Base-by-base conservation (phyloP, 192 early-diverging fungal genomes). In the Thamnidium elegans region DNA sequence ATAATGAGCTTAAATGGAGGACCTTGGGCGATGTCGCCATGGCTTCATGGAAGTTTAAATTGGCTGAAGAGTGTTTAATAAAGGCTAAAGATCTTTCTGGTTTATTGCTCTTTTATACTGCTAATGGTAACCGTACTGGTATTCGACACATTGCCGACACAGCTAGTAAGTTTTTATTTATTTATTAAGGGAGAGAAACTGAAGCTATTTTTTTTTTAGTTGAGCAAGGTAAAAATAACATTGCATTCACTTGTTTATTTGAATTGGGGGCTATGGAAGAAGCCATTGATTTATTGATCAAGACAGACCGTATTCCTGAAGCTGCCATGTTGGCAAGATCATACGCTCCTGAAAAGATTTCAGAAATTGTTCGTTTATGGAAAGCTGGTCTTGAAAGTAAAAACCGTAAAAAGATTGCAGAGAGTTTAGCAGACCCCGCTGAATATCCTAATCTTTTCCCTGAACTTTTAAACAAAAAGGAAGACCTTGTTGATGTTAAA, bases 1-100 rank as follows among this genome's bases (percentile, higher is more conserved):
- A 92, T n/a, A 85, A 83, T 23, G 95, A 94, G 60, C 79, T 91
- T 68, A 97, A 96, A 67, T 99, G 97, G 97, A 92, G 91, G 78
- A 78, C 83, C 6, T 80, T 99, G 44, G 96, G 90, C 48, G 96
- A 99, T 74, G 81, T 83, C 43, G 97, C 97, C 0, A 81, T 98
- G 71, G 77, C 74, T 11, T 66, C 84, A n/a, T 99, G 96, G 96
- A 87, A 95, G 77, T 90, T 96, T 72, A 84, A 76, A 3, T 73
- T 98, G 61, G 95, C 95, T 11, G 92, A 96, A 74, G 91, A 94
- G 72, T 94, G 95, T 70, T 79, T 98, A 70, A 55, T 79, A 31
- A 85, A 89, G 47, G 95, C 94, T 5, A 88, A 93, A 55, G 97
- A 99, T 73, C 68, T 97, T 19, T 90, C 94, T 64, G 91, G 94